These are phyloP conservation scores for Agaricales sp. DNA, from an alignment of 1,284 basidiomycete genomes.

Conservation along the genomic window DNA sequence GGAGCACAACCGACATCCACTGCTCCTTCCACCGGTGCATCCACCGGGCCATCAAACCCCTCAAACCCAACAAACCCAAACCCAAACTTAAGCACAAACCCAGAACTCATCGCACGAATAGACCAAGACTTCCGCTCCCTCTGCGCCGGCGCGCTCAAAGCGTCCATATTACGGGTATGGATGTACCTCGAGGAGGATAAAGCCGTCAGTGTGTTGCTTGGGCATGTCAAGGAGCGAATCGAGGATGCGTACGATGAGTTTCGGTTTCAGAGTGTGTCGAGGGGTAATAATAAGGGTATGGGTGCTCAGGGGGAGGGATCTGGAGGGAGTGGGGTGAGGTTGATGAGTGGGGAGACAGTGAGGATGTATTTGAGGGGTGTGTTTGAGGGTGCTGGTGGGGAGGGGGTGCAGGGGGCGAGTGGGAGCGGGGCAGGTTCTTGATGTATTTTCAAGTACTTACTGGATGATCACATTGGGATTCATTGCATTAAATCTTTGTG, in stretches of 20 bases:
- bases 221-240: slow-evolving; percentile 68
- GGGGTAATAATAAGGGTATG: no score
- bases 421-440: not conserved
- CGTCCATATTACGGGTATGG: slow-evolving; percentile 27
- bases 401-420: not conserved
- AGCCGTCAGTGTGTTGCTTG: slow-evolving; percentile 67
- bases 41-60: slow-evolving; percentile 10
- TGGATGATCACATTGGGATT: not conserved
- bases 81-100: not conserved
- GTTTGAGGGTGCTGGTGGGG: not conserved
- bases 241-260: slow-evolving; percentile 66
- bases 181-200: slow-evolving; percentile 74
- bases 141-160: not conserved
- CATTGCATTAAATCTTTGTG: not conserved
- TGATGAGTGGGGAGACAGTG: slow-evolving; percentile 1
- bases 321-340: not conserved
- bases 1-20: slow-evolving; percentile 56
- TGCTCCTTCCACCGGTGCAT: slow-evolving; percentile 25
- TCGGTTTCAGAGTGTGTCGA: slow-evolving; percentile 27
- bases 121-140: not conserved
- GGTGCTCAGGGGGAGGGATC: no score
- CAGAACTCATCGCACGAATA: not conserved
- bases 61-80: slow-evolving; percentile 3
- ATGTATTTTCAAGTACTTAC: not conserved
- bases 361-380: not conserved